A percentile compares a stretch with the other conserved stretches of the same genome.
These are phyloP conservation scores for Dillenia turbinata DNA, from an alignment of 164 flowering plant genomes.

Conservation along the genomic window DNA sequence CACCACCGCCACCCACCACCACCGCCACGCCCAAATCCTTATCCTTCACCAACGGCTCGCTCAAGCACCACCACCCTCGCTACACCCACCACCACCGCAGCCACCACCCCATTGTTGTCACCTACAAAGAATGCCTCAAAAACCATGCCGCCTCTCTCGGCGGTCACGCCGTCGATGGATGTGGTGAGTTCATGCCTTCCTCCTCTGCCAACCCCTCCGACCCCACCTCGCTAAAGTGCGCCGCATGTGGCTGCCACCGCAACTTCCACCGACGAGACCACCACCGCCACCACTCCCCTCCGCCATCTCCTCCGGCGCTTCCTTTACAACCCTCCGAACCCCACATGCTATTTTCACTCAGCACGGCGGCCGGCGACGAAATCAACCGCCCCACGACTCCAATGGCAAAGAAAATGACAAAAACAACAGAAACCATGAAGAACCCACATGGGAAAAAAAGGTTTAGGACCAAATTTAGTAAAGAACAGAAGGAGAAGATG, in stretches of 20 bases:
- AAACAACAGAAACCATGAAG: conserved; percentile 7
- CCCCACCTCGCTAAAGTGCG: conserved; percentile 47
- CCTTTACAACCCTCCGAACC: conserved; percentile 38
- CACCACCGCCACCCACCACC: conserved; percentile 14
- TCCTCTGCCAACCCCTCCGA: conserved; percentile 29
- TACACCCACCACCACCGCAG: conserved; percentile 7
- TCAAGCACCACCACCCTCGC: conserved; percentile 27
- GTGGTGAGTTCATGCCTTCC: conserved; percentile 57
- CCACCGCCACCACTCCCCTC: conserved; percentile 10
- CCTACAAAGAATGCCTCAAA: conserved; percentile 54
- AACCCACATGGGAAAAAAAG: conserved; percentile 42
- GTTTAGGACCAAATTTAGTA: conserved; percentile 62
- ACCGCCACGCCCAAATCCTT: conserved; percentile 20
- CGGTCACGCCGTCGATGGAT: conserved; percentile 56
- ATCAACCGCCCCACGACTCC: no score
- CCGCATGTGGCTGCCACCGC: conserved; percentile 69
- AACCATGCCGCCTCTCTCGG: conserved; percentile 55
- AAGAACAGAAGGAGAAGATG: conserved; percentile 85
- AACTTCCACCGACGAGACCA: conserved; percentile 57
- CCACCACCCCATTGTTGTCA: conserved; percentile 14
- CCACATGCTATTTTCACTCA: conserved; percentile 49
- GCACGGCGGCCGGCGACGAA: conserved; percentile 16
- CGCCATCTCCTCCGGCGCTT: conserved; percentile 16
- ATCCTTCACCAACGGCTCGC: conserved; percentile 41
- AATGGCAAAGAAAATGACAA: not conserved